Evolutionary conservation across 2,329 filamentous ascomycete species (phyloP).

Genomic region (Botrytis galanthina): DNA sequence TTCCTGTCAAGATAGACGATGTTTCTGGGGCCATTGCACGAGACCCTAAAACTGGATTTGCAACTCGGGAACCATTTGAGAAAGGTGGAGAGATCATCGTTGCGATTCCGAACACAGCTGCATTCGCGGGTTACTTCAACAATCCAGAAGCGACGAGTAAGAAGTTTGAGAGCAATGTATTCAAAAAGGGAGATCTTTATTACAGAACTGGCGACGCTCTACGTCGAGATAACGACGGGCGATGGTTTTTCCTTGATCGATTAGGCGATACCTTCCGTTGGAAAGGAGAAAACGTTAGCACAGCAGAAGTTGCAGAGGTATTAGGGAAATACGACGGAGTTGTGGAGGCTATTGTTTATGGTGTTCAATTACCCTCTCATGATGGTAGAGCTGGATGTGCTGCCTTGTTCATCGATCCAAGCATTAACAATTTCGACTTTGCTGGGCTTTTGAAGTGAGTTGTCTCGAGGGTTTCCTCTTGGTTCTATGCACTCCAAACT

Average conservation of each 20-base stretch:
- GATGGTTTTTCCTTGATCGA: slow-evolving; percentile 68
- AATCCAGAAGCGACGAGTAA: slow-evolving; percentile 64
- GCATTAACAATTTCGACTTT: slow-evolving; percentile 55
- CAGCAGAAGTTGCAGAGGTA: slow-evolving; percentile 64
- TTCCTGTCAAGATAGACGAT: slow-evolving; percentile 68
- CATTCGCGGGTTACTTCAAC: slow-evolving; percentile 68
- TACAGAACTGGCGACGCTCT: slow-evolving; percentile 69
- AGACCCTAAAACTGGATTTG: slow-evolving; percentile 67
- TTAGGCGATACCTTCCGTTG: slow-evolving; percentile 73
- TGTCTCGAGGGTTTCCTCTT: not conserved
- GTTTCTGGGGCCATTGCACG: slow-evolving; percentile 65
- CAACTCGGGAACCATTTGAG: slow-evolving; percentile 58
- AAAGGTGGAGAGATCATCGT: slow-evolving; percentile 75
- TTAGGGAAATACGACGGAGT: slow-evolving; percentile 59
- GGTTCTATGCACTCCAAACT: not conserved
- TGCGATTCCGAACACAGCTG: slow-evolving; percentile 51
- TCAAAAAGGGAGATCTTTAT: slow-evolving; percentile 65
- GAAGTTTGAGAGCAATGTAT: slow-evolving; percentile 64
- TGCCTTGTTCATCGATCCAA: slow-evolving; percentile 57
- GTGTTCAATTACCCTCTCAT: slow-evolving; percentile 61
- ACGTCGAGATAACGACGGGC: slow-evolving; percentile 57
- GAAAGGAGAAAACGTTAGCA: slow-evolving; percentile 69
- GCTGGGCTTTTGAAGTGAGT: slow-evolving; percentile 53
- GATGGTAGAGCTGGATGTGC: slow-evolving; percentile 69
- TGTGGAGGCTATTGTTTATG: slow-evolving; percentile 68